Base-by-base conservation (phyloP, 805 yeast genomes). In the Monosporozyma yasuniensis region DNA sequence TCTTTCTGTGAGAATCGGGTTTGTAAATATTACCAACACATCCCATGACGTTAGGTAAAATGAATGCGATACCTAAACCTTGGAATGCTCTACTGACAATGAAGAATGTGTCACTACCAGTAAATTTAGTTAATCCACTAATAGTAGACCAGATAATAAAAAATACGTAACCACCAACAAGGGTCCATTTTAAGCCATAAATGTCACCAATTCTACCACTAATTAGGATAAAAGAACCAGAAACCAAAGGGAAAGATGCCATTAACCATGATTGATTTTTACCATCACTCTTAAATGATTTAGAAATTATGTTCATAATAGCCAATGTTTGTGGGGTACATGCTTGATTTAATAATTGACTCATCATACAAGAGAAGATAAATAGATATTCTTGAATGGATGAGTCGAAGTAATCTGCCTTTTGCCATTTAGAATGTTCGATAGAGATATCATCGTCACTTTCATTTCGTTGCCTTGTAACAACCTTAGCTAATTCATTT, bases 161-260 rank as follows among this genome's bases (percentile, higher is more conserved):
- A 79, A 85, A 76, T 6, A 64, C 45, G 64, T 80, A 80, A 0
- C 91, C 88, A 4, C 70, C 56, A 0, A 79, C 41, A 48, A 81
- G 70, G n/a, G 79, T 64, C 39, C 61, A 67, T 51, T 79, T 80
- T 48, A 82, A 69, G 0, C 93, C 93, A 56, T 77, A 79, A 11
- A 84, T 68, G 58, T 85, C 95, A 32, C 95, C 93, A 44, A 83
- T 59, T 46, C 81, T 72, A 8, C 93, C 93, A 35, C 84, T 75
- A 4, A 81, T 69, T 35, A 85, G 63, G 47, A 85, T 84, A 53
- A 84, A 79, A 0, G 91, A 82, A 11, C 91, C 91, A 4, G 83
- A 78, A 0, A 87, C 79, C 49, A 85, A 65, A 0, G 87, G 80
- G 60, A 78, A 83, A 0, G 87, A 76, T 1, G 89, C 88, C 72